Base-by-base conservation (phyloP, 2,329 filamentous ascomycete species). In the Colletotrichum sp. region DNA sequence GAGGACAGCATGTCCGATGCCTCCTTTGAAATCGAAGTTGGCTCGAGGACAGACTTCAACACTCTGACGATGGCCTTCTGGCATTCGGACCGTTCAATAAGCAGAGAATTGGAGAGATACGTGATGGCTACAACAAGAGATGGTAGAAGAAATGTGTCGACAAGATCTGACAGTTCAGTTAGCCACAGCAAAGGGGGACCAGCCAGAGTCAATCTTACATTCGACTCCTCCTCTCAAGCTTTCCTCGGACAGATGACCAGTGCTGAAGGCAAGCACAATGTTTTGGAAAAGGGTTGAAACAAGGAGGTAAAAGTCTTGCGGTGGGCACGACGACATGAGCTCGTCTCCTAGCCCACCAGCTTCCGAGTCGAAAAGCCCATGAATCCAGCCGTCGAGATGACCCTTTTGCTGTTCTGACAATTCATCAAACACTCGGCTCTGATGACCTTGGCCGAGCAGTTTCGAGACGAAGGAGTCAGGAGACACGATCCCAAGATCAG, bases 301-400 rank as follows among this genome's bases (percentile, higher is more conserved):
- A 6, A 97, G 88, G 21, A 94, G 85, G 79, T 96, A 96, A 81
- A 97, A 97, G 52, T 96, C 93, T 80, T 96, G 94, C 2, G 95
- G 95, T 2, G 93, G 92, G 79, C 95, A 97, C 2, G 94, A 94
- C 10, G 94, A 93, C 91, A 96, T 95, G 9, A 96, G 86, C 73
- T 96, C 95, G 79, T 97, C 95, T 9, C 92, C 92, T 5, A 97
- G 90, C 0, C 94, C 94, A 43, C 92, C 91, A 15, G 92, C 90
- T 79, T 96, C 94, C 9, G 90, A 92, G 77, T 95, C 93, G 79
- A 95, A 96, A 4, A 97, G 89, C 0, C 94, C 94, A 34, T 92
- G 91, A 26, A 96, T 92, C 95, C 95, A 97, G 32, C 92, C 92
- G 60, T 89, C 89, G 1, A 97, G 85, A 78, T 95, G 92, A 6